These are phyloP conservation scores for Lenwebbia sp. DNA, from an alignment of 345 rosid genomes.

Conservation along the genomic window DNA sequence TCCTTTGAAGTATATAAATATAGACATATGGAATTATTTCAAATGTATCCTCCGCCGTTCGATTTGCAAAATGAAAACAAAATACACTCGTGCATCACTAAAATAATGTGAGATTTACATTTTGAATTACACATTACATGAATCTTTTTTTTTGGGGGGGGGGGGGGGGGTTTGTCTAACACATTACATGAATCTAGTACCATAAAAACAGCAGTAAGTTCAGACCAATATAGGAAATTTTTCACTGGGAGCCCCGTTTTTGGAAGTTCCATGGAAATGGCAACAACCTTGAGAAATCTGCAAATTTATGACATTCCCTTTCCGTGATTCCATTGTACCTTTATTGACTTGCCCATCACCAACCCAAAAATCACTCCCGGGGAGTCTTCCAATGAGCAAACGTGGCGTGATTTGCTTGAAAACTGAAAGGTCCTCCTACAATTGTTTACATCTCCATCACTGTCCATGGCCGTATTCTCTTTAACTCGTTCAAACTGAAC, in stretches of 20 bases:
- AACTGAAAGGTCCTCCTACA: not conserved
- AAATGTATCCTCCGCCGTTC: not conserved
- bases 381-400: not conserved
- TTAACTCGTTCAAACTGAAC: not conserved
- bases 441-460: not conserved
- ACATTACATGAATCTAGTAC: too few species aligned
- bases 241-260: not conserved
- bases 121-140: too few species aligned
- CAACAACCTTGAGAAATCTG: not conserved
- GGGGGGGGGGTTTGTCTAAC: too few species aligned
- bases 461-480: not conserved
- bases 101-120: too few species aligned
- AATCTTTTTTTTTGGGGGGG: too few species aligned
- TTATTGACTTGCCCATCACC: not conserved
- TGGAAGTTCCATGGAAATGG: not conserved
- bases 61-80: not conserved
- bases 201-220: too few species aligned
- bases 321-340: not conserved
- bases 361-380: not conserved
- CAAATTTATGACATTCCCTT: not conserved
- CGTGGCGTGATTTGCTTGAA: not conserved
- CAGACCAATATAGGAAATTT: too few species aligned
- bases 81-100: too few species aligned
- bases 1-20: not conserved
- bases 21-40: rapidly evolving